Evolutionary conservation across 2,329 filamentous ascomycete species (phyloP), one percentile per base, ranked within the genome.

Genomic region (Neocucurbitaria cava): DNA sequence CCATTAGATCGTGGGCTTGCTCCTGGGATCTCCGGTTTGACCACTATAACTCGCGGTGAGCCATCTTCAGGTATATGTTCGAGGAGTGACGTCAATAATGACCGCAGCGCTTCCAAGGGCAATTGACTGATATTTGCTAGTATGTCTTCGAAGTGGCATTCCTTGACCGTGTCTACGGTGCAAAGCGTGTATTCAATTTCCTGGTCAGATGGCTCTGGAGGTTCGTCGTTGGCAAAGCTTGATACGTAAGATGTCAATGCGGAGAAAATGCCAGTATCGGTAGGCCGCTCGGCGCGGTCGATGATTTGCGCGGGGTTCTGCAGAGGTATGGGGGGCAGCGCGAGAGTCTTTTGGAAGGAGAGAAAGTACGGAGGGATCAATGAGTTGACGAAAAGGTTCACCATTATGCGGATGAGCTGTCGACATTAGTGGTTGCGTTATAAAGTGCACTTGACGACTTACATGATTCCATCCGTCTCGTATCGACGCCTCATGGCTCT

Each of bases 151-250:
- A 98, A 89, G 50, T 89, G 88, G 73, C 95, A 99, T 40, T 92
- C 89, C 64, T 91, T 94, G 38, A 99, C 88, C 68, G 94, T 99
- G 73, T 98, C 95, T 2, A 97, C 90, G 0, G 95, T 94, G 72
- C 91, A 95, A 9, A 99, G 81, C 0, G 95, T 98, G 71, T 95
- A 96, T 69, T 99, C 95, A 26, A 99, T 83, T 74, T 99, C 95
- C 72, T 98, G 94, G 61, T 98, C 92, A 1, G 95, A 98, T 2
- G 95, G 95, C 77, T 99, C 95, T 0, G 95, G 95, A 11, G 95
- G 95, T 70, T 99, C 95, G 75, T 98, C 95, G 10, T 95, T 96
- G 38, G 96, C 95, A 73, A 99, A 98, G 74, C 94, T 98, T n/a
- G 93, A 96, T 28, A 99, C 92, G 69, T 98, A 99, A 5, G 91